phyloP scores from a whole-genome alignment of 2,329 filamentous ascomycete species.

The Xylariaceae sp. region DNA sequence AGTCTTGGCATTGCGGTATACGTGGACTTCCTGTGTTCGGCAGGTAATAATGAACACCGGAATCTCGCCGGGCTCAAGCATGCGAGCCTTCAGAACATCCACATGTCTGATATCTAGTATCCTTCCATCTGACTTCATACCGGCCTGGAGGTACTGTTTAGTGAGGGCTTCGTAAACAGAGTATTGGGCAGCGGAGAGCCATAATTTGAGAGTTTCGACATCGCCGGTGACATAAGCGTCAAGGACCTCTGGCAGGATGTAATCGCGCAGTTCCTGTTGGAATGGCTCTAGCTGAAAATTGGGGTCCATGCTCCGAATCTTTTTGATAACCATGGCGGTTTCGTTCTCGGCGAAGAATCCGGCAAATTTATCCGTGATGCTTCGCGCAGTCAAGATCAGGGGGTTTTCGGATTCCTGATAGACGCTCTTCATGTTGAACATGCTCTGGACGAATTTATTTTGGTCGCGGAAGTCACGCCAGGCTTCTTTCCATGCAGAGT shows the following conservation, averaged over 20 bases:
- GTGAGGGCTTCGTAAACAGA: slow-evolving; percentile 95
- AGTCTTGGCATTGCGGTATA: slow-evolving; percentile 88
- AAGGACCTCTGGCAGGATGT: slow-evolving; percentile 93
- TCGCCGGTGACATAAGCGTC: slow-evolving; percentile 98
- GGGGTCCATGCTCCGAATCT: slow-evolving; percentile 93
- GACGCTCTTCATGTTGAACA: slow-evolving; percentile 78
- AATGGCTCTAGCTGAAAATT: slow-evolving; percentile 93
- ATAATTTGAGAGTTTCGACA: slow-evolving; percentile 80
- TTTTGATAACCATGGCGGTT: slow-evolving; percentile 95
- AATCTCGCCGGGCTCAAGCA: slow-evolving; percentile 79
- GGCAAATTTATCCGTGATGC: slow-evolving; percentile 86
- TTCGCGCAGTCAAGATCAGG: slow-evolving; percentile 83
- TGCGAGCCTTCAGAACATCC: slow-evolving; percentile 74
- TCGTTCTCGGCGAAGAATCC: slow-evolving; percentile 99
- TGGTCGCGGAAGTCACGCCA: slow-evolving; percentile 93
- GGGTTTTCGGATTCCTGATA: slow-evolving; percentile 98
- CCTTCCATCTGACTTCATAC: slow-evolving; percentile 88
- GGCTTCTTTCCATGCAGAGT: slow-evolving; percentile 96
- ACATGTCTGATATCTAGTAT: slow-evolving; percentile 95
- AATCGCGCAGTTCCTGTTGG: slow-evolving; percentile 90
- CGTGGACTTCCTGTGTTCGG: slow-evolving; percentile 94
- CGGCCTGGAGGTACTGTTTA: slow-evolving; percentile 89
- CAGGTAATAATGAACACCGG: slow-evolving; percentile 97
- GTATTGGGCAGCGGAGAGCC: slow-evolving; percentile 94
- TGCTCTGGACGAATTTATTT: slow-evolving; percentile 78